phyloP scores from a whole-genome alignment of 805 yeast genomes.

The Wickerhamomyces rabaulensis region DNA sequence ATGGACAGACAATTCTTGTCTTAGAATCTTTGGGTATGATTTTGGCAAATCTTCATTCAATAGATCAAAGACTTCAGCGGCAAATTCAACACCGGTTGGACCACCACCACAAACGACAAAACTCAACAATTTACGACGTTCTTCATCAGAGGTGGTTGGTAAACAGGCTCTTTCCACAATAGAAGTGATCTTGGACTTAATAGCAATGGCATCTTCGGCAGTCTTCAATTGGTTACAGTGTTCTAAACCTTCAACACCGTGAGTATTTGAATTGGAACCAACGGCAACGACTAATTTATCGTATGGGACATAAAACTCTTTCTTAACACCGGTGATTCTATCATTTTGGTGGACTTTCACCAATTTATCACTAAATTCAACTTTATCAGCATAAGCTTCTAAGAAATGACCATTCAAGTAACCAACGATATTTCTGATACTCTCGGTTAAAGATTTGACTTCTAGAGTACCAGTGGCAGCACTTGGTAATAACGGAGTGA shows the following conservation, averaged over 20 bases:
- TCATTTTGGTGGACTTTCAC: slow-evolving; percentile 48
- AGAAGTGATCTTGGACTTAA: slow-evolving; percentile 49
- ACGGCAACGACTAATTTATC: slow-evolving; percentile 66
- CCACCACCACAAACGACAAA: slow-evolving; percentile 74
- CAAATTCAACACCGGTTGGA: slow-evolving; percentile 71
- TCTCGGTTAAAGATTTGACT: slow-evolving; percentile 57
- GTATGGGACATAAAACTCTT: slow-evolving; percentile 59
- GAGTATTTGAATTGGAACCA: slow-evolving; percentile 64
- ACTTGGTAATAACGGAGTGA: slow-evolving; percentile 64
- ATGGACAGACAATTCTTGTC: slow-evolving; percentile 62
- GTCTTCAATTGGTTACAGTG: slow-evolving; percentile 58
- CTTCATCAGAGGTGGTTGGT: slow-evolving; percentile 60
- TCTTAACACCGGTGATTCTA: slow-evolving; percentile 33
- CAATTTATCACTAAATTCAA: slow-evolving; percentile 50
- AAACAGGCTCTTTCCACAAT: slow-evolving; percentile 58
- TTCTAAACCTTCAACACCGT: slow-evolving; percentile 66
- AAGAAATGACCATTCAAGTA: slow-evolving; percentile 54
- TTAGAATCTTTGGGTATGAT: slow-evolving; percentile 51
- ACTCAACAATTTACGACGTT: slow-evolving; percentile 53
- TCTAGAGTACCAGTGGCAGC: slow-evolving; percentile 71
- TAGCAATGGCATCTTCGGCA: slow-evolving; percentile 56
- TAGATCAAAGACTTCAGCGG: slow-evolving; percentile 65
- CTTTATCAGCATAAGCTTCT: slow-evolving; percentile 56
- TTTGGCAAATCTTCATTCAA: slow-evolving; percentile 58
- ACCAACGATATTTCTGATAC: slow-evolving; percentile 52